Percentiles rank a stretch among this genome's conserved stretches.
Conservation (phyloP, 306 rosid genomes). For the Prunus mume region DNA sequence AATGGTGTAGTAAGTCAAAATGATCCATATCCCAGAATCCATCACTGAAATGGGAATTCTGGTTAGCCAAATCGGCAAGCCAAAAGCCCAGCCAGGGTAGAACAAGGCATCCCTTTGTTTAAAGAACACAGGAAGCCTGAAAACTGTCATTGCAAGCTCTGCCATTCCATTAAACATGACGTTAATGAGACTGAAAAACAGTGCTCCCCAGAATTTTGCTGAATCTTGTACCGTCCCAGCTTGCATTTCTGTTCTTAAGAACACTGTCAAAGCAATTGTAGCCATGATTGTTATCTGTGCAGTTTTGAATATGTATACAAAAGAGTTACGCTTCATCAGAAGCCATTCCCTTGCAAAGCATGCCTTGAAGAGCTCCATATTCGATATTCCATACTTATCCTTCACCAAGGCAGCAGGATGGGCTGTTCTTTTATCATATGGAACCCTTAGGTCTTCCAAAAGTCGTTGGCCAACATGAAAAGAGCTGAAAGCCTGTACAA, state of each 20-base stretch:
- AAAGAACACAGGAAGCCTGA: constrained; percentile 33
- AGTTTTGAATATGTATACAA: constrained; percentile 57
- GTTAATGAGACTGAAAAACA: constrained; percentile 44
- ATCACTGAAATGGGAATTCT: constrained; percentile 29
- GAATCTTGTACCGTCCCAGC: constrained; percentile 21
- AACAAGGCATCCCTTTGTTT: constrained; percentile 30
- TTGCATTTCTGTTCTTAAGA: constrained; percentile 52
- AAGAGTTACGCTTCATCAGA: constrained; percentile 57
- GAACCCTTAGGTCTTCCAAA: constrained; percentile 30
- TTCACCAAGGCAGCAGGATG: constrained; percentile 63
- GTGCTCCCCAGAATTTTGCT: constrained; percentile 47
- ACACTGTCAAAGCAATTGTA: constrained; percentile 46
- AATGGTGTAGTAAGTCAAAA: constrained; percentile 42
- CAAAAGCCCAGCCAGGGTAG: constrained; percentile 32
- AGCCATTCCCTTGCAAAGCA: constrained; percentile 63
- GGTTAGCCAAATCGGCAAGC: constrained; percentile 22
- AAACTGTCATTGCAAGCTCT: constrained; percentile 21
- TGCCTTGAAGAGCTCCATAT: constrained; percentile 45
- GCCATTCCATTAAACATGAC: constrained; percentile 43
- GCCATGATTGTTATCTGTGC: constrained; percentile 46
- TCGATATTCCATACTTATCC: constrained; percentile 44
- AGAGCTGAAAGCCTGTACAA: constrained; percentile 37
- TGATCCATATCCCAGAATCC: constrained; percentile 25
- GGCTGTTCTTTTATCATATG: constrained; percentile 43
- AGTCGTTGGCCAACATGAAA: constrained; percentile 51